These are phyloP conservation scores for Phellopilus nigrolimitatus DNA, from an alignment of 1,284 basidiomycete species.

Conservation along the genomic window DNA sequence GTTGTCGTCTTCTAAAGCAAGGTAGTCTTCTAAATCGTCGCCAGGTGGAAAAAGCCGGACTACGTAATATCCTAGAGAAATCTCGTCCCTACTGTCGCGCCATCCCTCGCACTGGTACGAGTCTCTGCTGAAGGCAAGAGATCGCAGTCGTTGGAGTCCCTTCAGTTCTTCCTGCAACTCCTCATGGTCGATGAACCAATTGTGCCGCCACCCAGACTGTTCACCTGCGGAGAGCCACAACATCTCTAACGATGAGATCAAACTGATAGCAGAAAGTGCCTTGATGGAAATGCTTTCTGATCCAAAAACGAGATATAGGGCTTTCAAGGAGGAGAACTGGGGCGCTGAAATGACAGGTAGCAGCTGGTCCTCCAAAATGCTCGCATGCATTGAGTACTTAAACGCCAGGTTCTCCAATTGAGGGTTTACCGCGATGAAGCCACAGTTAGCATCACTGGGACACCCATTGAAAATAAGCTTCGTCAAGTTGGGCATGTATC, in stretches of 20 bases:
- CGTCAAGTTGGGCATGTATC: neutral
- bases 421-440: neutral
- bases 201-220: neutral
- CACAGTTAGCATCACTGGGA: neutral
- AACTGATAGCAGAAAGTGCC: neutral
- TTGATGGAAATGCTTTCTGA: neutral
- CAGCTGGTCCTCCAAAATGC: neutral
- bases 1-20: neutral
- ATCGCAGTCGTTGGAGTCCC: neutral
- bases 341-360: neutral
- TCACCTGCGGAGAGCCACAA: constrained; percentile 4
- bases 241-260: neutral
- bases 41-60: neutral
- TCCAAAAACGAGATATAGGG: neutral
- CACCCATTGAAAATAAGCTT: neutral
- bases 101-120: neutral
- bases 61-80: neutral
- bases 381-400: neutral
- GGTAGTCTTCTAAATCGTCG: too few relatives aligned
- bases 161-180: neutral
- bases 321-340: neutral
- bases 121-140: constrained; percentile 9
- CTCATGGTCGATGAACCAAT: constrained; percentile 7
- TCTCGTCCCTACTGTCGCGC: neutral
- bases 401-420: constrained; percentile 1